Base-by-base conservation (phyloP, 768 basidiomycete species). In the Amanita brunnescens region DNA sequence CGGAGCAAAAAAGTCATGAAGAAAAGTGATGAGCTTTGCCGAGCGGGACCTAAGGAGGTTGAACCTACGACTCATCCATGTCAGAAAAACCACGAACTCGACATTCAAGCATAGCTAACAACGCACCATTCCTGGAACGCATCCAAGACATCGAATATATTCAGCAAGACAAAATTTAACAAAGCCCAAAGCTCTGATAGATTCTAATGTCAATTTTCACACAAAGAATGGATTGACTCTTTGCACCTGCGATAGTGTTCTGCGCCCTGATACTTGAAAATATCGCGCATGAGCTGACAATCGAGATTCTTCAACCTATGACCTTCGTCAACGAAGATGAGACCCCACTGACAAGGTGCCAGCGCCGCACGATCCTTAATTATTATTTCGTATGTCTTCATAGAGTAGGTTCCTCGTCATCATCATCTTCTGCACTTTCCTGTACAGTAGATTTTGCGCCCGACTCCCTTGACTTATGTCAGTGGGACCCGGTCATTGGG, bases 251-350 rank as follows among this genome's bases (percentile, higher is more conserved):
- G 98, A 68, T 6, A 95, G 95, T n/a, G 96, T 99, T 26, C 90
- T 0, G 87, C 91, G 49, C 83, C 83, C 1, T 72, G 70, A 62
- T 92, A 93, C 59, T 81, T 80, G 70, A 92, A 94, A 58, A 99
- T 86, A 64, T 95, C 91, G 52, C 77, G 76, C 67, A 97, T 89
- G 13, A 97, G 78, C 70, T 98, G 62, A n/a, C n/a, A n/a, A n/a
- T n/a, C n/a, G n/a, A n/a, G n/a, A n/a, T n/a, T n/a, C n/a, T n/a
- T n/a, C n/a, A 99, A 66, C 21, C 95, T 75, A 66, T 99, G 96
- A 0, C 95, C 91, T 67, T 95, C 91, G 62, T 94, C 91, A 2
- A 99, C 95, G 53, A 98, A 89, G 62, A 98, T 91, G 62, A 93
- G 96, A 20, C 88, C 83, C 86, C 87, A 91, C 39, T 78, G 68